Conservation (phyloP, 2,329 filamentous ascomycete species). For the Venturia carpophila region DNA sequence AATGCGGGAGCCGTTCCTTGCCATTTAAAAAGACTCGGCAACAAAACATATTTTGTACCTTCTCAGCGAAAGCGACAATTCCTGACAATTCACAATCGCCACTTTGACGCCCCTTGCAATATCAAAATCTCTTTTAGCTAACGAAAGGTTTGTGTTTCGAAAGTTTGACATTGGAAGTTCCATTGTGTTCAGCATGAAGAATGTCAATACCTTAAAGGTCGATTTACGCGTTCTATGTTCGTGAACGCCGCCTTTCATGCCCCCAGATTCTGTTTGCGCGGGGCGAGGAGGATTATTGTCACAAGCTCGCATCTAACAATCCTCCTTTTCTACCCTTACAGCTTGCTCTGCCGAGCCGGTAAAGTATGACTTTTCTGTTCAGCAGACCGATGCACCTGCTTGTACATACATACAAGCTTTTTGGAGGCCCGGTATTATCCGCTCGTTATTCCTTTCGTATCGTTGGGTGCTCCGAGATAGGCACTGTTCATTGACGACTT, state of each 20-base stretch:
- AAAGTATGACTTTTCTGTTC: neutral
- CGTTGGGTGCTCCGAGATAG: neutral
- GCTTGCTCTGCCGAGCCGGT: neutral
- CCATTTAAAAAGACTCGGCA: neutral
- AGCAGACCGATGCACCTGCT: constrained; percentile 4
- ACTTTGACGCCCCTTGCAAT: neutral
- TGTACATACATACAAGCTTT: constrained; percentile 1
- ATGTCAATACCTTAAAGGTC: constrained; percentile 2
- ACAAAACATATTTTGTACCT: neutral
- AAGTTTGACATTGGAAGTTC: constrained; percentile 6
- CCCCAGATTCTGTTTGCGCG: constrained; percentile 6
- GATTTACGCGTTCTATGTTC: constrained; percentile 1
- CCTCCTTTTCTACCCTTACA: neutral
- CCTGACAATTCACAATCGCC: neutral
- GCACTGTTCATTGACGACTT: neutral
- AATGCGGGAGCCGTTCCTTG: neutral
- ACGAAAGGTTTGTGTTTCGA: neutral
- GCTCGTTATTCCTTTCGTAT: neutral
- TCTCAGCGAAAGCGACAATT: neutral
- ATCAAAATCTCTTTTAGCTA: neutral
- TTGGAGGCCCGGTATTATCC: neutral
- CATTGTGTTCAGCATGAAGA: constrained; percentile 1
- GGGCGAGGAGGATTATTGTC: neutral
- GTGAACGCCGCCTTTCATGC: constrained; percentile 2
- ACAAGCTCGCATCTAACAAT: neutral